Evolutionary conservation across 2,329 filamentous ascomycete genomes (phyloP).

Genomic region (Monascus ruber): DNA sequence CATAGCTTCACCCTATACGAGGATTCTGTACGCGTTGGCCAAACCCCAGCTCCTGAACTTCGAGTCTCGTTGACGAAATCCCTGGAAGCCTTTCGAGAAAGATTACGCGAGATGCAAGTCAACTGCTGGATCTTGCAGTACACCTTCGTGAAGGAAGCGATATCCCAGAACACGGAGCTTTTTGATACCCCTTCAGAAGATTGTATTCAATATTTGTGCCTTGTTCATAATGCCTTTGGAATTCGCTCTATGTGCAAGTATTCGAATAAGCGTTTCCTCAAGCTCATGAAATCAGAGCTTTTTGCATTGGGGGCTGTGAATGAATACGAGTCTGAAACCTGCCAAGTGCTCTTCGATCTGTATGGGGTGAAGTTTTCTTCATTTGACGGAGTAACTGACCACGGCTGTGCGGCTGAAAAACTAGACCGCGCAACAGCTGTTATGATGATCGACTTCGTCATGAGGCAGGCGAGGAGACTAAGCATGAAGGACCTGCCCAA

Average conservation of each 20-base stretch:
- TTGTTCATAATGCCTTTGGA: slow-evolving; percentile 74
- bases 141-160: slow-evolving; percentile 62
- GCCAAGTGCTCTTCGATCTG: slow-evolving; percentile 72
- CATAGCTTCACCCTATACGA: slow-evolving; percentile 73
- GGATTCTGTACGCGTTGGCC: slow-evolving; percentile 71
- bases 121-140: slow-evolving; percentile 84
- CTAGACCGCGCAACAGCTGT: slow-evolving; percentile 72
- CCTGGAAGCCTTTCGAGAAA: slow-evolving; percentile 46
- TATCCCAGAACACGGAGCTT: slow-evolving; percentile 51
- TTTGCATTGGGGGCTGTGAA: slow-evolving; percentile 63
- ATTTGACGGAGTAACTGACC: slow-evolving; percentile 60
- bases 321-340: slow-evolving; percentile 76
- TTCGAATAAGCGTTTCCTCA: slow-evolving; percentile 78
- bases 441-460: slow-evolving; percentile 71
- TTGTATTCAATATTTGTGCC: slow-evolving; percentile 65
- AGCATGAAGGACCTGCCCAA: slow-evolving; percentile 85
- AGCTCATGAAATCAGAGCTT: slow-evolving; percentile 77
- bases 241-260: slow-evolving; percentile 74
- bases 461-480: slow-evolving; percentile 68
- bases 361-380: slow-evolving; percentile 68
- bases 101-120: slow-evolving; percentile 76
- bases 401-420: slow-evolving; percentile 64
- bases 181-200: slow-evolving; percentile 61
- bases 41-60: slow-evolving; percentile 50
- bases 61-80: slow-evolving; percentile 35